phyloP scores from a whole-genome alignment of 768 basidiomycete genomes.

The Russula sp. region DNA sequence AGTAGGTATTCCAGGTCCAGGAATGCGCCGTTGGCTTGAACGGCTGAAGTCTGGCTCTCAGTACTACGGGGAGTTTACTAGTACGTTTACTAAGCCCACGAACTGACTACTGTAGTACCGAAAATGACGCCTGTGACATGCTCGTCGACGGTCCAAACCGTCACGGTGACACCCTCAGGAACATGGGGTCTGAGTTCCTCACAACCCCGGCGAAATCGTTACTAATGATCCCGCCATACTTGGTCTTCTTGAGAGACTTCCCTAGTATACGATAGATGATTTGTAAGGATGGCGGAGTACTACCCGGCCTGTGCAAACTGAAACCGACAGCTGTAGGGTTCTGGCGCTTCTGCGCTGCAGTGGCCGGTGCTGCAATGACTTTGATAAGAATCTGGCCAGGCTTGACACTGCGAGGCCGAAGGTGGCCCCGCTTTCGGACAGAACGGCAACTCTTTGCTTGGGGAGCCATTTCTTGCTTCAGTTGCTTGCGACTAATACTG shows the following conservation, averaged over 20 bases:
- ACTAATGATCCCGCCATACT: conserved; percentile 20
- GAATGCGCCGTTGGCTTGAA: conserved; percentile 19
- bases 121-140: no score
- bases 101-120: no score
- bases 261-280: background rate
- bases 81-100: no score
- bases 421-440: conserved; percentile 9
- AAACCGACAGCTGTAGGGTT: conserved; percentile 23
- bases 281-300: background rate
- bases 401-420: conserved; percentile 9
- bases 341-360: no score
- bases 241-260: conserved; percentile 5
- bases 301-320: no score
- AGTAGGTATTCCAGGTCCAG: conserved; percentile 23
- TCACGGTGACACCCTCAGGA: no score
- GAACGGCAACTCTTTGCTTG: conserved; percentile 13
- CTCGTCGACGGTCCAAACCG: no score
- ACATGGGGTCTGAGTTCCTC: conserved; percentile 27
- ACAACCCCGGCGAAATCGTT: conserved; percentile 29
- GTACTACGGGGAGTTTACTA: background rate
- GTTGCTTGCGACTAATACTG: no score
- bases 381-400: conserved; percentile 21
- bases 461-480: conserved; percentile 21
- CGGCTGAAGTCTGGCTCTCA: background rate
- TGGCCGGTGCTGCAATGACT: conserved; percentile 13